Percentiles rank a stretch among this genome's conserved stretches.
Conservation (phyloP, 31 red algal genomes). For the Bonnemaisonia californica region DNA sequence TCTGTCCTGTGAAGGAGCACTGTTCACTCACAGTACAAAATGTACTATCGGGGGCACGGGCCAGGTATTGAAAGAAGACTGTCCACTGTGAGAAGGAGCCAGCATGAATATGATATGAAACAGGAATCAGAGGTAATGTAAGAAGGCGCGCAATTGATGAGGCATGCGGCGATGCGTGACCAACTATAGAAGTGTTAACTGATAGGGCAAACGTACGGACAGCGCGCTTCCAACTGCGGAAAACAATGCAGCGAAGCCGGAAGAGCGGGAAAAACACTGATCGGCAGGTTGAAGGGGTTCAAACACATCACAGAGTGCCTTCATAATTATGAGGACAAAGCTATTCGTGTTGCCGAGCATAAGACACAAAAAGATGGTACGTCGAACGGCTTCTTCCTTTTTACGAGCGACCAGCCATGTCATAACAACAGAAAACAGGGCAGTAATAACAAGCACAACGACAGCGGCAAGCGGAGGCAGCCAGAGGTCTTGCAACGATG, state of each 20-base stretch:
- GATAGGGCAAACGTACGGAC: slow-evolving; percentile 6
- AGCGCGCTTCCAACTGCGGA: neutral
- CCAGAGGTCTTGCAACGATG: slow-evolving; percentile 37
- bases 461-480: slow-evolving; percentile 25
- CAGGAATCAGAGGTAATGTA: neutral
- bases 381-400: slow-evolving; percentile 36
- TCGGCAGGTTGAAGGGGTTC: slow-evolving; percentile 18
- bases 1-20: too few relatives aligned
- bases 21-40: too few relatives aligned
- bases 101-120: neutral
- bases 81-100: slow-evolving; percentile 9
- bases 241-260: slow-evolving; percentile 18
- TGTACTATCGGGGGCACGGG: slow-evolving; percentile 9
- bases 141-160: neutral
- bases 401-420: slow-evolving; percentile 9
- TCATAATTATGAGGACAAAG: slow-evolving; percentile 27
- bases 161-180: neutral
- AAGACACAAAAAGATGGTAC: slow-evolving; percentile 22
- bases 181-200: slow-evolving; percentile 5
- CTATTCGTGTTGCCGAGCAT: slow-evolving; percentile 20
- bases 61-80: slow-evolving; percentile 15
- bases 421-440: slow-evolving; percentile 10
- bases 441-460: slow-evolving; percentile 6
- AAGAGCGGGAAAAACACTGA: slow-evolving; percentile 8
- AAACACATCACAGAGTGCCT: slow-evolving; percentile 43